Conservation (phyloP, 2,329 filamentous ascomycete genomes). For the Colletotrichum abscissum region DNA sequence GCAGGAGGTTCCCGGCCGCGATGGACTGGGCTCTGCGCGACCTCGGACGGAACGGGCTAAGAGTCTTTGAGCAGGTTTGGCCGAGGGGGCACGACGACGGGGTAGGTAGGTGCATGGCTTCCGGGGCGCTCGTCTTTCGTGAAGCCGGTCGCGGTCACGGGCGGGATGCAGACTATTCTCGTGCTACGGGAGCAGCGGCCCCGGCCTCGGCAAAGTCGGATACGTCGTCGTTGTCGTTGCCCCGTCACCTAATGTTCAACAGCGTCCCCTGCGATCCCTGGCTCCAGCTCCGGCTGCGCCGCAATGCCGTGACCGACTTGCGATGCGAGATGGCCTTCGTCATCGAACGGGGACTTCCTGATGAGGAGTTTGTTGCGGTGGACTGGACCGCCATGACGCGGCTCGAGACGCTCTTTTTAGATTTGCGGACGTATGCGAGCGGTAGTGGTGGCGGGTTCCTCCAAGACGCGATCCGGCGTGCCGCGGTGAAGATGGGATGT, state of each 20-base stretch:
- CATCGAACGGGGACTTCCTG: neutral
- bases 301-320: neutral
- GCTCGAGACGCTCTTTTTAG: conserved; percentile 30
- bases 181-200: neutral
- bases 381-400: conserved; percentile 20
- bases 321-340: conserved; percentile 15
- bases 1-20: neutral
- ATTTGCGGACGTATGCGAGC: conserved; percentile 19
- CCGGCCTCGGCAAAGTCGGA: too few species aligned
- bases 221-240: neutral
- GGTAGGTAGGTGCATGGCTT: conserved; percentile 23
- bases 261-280: conserved; percentile 9
- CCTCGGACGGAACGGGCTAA: neutral
- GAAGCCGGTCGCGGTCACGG: neutral
- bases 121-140: conserved; percentile 15
- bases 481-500: conserved; percentile 22
- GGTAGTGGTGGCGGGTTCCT: neutral
- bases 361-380: neutral
- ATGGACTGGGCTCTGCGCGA: conserved; percentile 10
- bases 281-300: conserved; percentile 7
- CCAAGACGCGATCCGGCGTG: conserved; percentile 11
- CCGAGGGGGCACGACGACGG: conserved; percentile 1
- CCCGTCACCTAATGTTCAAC: conserved; percentile 27
- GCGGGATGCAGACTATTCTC: neutral
- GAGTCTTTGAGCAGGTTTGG: conserved; percentile 6